Evolutionary conservation across 2,329 filamentous ascomycete genomes (phyloP).

Genomic region (Pseudocercospora pini-densiflorae): DNA sequence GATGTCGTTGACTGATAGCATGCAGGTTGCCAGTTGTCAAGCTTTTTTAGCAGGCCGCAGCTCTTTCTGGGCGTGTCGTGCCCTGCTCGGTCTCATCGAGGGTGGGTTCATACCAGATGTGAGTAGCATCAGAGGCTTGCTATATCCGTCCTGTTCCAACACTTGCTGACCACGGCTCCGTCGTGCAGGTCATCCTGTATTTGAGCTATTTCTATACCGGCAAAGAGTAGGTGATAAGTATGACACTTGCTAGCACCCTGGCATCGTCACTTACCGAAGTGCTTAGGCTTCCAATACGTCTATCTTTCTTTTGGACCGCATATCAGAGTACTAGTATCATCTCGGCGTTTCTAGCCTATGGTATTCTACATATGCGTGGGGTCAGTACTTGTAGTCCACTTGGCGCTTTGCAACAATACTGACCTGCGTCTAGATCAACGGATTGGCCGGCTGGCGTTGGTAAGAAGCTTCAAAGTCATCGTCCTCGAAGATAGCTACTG

Average conservation of each 20-base stretch:
- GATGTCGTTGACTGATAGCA: too few species aligned
- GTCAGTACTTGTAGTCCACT: slow-evolving; percentile 18
- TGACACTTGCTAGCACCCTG: not conserved
- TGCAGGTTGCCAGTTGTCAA: slow-evolving; percentile 43
- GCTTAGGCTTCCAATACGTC: slow-evolving; percentile 60
- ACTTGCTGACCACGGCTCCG: slow-evolving; percentile 43
- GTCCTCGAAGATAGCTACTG: slow-evolving; percentile 57
- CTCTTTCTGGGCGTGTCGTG: slow-evolving; percentile 46
- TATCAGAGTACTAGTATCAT: slow-evolving; percentile 62
- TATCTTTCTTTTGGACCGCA: slow-evolving; percentile 74
- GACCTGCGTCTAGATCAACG: slow-evolving; percentile 38
- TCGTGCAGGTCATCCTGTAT: slow-evolving; percentile 58
- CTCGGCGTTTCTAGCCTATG: slow-evolving; percentile 62
- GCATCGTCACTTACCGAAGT: not conserved
- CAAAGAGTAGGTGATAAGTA: slow-evolving; percentile 51
- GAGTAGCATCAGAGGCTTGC: slow-evolving; percentile 38
- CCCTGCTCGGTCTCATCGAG: slow-evolving; percentile 48
- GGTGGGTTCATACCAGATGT: slow-evolving; percentile 65
- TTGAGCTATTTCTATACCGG: slow-evolving; percentile 75
- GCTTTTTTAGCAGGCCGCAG: slow-evolving; percentile 40
- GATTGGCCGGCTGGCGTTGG: slow-evolving; percentile 56
- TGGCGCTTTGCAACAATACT: not conserved
- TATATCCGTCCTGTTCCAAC: slow-evolving; percentile 48
- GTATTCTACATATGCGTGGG: slow-evolving; percentile 54
- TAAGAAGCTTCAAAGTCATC: slow-evolving; percentile 35